A percentile compares a stretch with the other conserved stretches of the same genome.
phyloP scores from a whole-genome alignment of 768 basidiomycete species.

The Trametes coccinea region DNA sequence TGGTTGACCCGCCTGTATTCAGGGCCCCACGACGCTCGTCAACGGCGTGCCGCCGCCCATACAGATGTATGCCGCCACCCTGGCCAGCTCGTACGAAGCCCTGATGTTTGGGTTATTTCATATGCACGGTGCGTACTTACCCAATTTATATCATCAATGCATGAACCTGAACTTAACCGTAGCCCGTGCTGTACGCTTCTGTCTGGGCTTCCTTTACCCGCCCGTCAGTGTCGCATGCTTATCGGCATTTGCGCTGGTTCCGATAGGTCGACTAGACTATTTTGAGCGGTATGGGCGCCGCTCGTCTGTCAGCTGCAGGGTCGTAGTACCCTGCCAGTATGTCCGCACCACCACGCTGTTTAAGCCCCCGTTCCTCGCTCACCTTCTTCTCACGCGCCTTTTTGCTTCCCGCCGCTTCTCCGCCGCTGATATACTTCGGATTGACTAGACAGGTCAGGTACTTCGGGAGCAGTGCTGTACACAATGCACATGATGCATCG shows the following conservation, averaged over 20 bases:
- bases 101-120: neutral
- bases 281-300: constrained; percentile 12
- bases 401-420: constrained; percentile 12
- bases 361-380: neutral
- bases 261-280: constrained; percentile 9
- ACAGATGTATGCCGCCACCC: neutral
- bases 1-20: neutral
- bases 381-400: neutral
- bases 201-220: neutral
- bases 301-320: constrained; percentile 17
- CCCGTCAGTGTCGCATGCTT: constrained; percentile 17
- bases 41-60: neutral
- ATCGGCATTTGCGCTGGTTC: constrained; percentile 12
- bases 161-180: neutral
- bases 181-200: neutral
- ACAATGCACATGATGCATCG: neutral
- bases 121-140: neutral
- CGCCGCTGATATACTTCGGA: constrained; percentile 11
- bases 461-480: neutral
- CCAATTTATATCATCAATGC: neutral
- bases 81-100: neutral
- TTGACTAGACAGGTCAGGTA: constrained; percentile 12
- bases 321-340: constrained; percentile 10
- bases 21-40: neutral
- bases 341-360: constrained; percentile 7